These are phyloP conservation scores for Mortierella sp. DNA, from an alignment of 371 early-diverging fungal species.

Conservation along the genomic window DNA sequence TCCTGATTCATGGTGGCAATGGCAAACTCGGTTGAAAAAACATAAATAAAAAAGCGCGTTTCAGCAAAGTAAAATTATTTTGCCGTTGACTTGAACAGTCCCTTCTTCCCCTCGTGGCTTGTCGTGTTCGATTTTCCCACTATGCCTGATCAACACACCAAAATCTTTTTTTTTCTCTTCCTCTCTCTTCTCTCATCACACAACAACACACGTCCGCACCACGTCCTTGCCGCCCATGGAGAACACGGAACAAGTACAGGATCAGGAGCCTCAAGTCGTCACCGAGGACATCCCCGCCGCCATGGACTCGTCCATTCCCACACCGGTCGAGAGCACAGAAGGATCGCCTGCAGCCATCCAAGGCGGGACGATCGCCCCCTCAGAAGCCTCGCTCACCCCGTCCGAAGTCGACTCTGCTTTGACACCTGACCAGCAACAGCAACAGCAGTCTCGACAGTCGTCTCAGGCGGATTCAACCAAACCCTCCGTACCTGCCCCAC, in stretches of 20 bases:
- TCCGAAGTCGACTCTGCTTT: constrained; percentile 6
- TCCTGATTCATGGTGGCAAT: constrained; percentile 26
- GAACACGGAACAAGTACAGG: constrained; percentile 11
- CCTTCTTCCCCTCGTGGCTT: constrained; percentile 1
- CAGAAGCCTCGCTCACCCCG: constrained; percentile 8
- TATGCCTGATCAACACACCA: neutral
- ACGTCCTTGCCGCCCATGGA: constrained; percentile 2
- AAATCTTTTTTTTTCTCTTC: neutral
- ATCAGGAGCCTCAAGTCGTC: constrained; percentile 2
- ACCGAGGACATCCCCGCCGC: neutral
- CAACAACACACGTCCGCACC: neutral
- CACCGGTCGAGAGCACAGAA: constrained; percentile 25
- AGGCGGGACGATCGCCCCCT: neutral
- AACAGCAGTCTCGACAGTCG: constrained; percentile 5
- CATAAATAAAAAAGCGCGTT: constrained; percentile 2
- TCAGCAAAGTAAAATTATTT: neutral
- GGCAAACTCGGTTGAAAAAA: neutral
- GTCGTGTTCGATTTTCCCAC: neutral
- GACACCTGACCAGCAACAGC: constrained; percentile 4
- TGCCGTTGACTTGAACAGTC: neutral
- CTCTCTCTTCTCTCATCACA: neutral
- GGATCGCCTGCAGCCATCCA: constrained; percentile 15
- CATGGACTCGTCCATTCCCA: constrained; percentile 10
- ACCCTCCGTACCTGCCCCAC: constrained; percentile 12
- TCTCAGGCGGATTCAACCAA: neutral